Evolutionary conservation across 2,329 filamentous ascomycete genomes (phyloP).

Genomic region (Paecilomyces niveus): DNA sequence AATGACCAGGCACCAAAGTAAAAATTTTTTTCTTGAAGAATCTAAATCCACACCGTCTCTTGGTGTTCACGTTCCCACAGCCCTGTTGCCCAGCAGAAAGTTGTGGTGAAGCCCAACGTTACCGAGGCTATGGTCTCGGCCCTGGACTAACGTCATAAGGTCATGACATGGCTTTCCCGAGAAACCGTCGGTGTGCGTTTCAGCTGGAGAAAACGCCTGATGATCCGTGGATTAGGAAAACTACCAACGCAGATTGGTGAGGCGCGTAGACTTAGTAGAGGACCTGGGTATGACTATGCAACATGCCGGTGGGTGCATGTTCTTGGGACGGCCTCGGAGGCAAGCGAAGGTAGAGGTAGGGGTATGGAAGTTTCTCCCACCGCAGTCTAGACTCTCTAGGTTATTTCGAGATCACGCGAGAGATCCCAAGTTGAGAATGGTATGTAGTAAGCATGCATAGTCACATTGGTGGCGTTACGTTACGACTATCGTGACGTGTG

Average conservation of each 20-base stretch:
- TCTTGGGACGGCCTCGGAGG: not conserved
- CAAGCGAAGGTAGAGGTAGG: not conserved
- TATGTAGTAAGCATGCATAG: not conserved
- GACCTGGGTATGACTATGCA: not conserved
- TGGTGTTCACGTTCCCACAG: not conserved
- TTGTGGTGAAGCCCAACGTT: not conserved
- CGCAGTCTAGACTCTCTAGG: not conserved
- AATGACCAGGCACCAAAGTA: not conserved
- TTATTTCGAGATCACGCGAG: not conserved
- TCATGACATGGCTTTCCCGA: not conserved
- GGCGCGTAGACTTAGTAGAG: not conserved
- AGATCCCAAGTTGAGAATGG: not conserved
- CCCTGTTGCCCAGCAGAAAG: not conserved
- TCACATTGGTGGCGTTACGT: not conserved
- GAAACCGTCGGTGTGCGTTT: not conserved
- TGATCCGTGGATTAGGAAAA: not conserved
- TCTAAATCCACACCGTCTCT: not conserved
- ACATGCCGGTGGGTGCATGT: not conserved
- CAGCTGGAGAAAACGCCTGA: not conserved
- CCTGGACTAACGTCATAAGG: not conserved
- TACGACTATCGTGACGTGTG: not conserved
- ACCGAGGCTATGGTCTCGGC: not conserved
- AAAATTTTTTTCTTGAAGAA: too few species aligned
- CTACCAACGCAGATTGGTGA: not conserved
- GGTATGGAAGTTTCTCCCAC: not conserved